Evolutionary conservation across 2,329 filamentous ascomycete genomes (phyloP).

Genomic region (Microcyclosporella mali): DNA sequence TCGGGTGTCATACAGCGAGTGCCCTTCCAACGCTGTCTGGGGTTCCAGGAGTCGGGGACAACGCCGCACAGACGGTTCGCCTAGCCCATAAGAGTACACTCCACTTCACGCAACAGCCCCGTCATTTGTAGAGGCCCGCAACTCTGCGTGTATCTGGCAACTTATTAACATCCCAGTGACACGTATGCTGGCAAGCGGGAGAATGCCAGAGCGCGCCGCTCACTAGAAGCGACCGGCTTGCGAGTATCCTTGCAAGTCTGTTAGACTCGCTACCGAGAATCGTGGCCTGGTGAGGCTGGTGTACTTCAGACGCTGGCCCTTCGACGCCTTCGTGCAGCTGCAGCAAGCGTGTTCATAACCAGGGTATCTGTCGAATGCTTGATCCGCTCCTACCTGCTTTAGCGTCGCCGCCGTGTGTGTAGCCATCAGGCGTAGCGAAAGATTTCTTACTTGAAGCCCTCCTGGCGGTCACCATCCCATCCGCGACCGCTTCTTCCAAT

Average conservation of each 20-base stretch:
- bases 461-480: constrained; percentile 8
- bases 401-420: constrained; percentile 17
- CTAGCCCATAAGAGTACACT: too few relatives aligned
- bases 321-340: constrained; percentile 20
- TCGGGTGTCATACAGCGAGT: too few relatives aligned
- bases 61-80: too few relatives aligned
- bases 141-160: too few relatives aligned
- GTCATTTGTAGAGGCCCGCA: too few relatives aligned
- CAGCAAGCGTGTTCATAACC: constrained; percentile 16
- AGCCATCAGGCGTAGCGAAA: constrained; percentile 5
- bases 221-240: constrained; percentile 6
- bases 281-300: constrained; percentile 10
- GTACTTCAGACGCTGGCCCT: too few relatives aligned
- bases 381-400: constrained; percentile 18
- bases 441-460: constrained; percentile 16
- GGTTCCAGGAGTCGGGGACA: too few relatives aligned
- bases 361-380: constrained; percentile 16
- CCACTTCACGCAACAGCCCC: too few relatives aligned
- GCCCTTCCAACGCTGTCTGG: too few relatives aligned
- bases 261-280: constrained; percentile 19
- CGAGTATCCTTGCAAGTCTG: too few relatives aligned
- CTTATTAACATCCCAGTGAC: too few relatives aligned
- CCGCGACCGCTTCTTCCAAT: constrained; percentile 15
- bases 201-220: constrained; percentile 5
- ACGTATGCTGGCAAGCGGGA: constrained; percentile 12